A percentile compares a stretch with the other conserved stretches of the same genome.
Conservation (phyloP, 805 yeast species). For the Monosporozyma solicola region DNA sequence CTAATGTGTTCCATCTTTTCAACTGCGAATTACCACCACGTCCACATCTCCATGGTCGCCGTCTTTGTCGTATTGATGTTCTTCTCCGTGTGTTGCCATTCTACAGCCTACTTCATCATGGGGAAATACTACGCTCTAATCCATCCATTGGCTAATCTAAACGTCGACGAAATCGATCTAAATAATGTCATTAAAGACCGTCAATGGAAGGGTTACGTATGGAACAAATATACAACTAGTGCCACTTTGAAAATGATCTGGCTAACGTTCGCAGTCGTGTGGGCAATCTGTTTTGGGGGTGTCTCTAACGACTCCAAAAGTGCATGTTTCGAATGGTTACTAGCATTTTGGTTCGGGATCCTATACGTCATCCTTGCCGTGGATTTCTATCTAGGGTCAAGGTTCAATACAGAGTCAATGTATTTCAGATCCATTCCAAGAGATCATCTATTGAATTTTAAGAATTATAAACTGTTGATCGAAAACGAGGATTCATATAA, state of each 20-base stretch:
- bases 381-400: slow-evolving; percentile 63
- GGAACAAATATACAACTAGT: slow-evolving; percentile 41
- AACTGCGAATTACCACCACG: slow-evolving; percentile 46
- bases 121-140: slow-evolving; percentile 37
- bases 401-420: slow-evolving; percentile 19
- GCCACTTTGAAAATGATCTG: slow-evolving; percentile 51
- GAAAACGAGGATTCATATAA: background rate
- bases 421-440: slow-evolving; percentile 25
- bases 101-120: slow-evolving; percentile 38
- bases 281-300: slow-evolving; percentile 64
- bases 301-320: slow-evolving; percentile 38
- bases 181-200: background rate
- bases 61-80: slow-evolving; percentile 65
- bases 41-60: slow-evolving; percentile 58
- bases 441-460: background rate
- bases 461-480: background rate
- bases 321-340: slow-evolving; percentile 75
- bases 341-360: slow-evolving; percentile 78
- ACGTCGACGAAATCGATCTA: slow-evolving; percentile 9
- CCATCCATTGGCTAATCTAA: slow-evolving; percentile 25
- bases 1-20: slow-evolving; percentile 67
- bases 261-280: slow-evolving; percentile 53
- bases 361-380: slow-evolving; percentile 52
- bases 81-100: slow-evolving; percentile 38
- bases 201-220: slow-evolving; percentile 29